Evolutionary conservation across 192 early-diverging fungal genomes (phyloP), one percentile per base, ranked within the genome.

Genomic region (Coemansia sp.): DNA sequence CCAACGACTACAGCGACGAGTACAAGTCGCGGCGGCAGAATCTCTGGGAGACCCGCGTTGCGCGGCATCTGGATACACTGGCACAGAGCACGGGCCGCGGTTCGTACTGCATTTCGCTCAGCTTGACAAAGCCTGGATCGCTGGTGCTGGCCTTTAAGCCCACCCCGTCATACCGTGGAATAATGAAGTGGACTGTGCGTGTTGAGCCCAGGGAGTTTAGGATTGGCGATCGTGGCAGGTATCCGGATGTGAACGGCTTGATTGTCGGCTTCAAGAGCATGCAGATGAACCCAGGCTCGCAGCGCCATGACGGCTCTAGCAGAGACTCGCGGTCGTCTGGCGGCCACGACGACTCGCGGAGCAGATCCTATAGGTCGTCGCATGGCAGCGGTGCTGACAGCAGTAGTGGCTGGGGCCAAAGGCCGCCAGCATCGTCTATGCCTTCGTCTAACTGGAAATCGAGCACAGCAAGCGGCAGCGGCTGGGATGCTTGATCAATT

Each of bases 71-170:
- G 74, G 86, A 82, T 40, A 74, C 74, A 0, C 59, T 63, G 71
- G 74, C 66, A 50, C 83, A 59, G 76, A 86, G 83, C 78, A 91
- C 65, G 61, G 86, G 81, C 46, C 85, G 84, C 20, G 90, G 93
- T 29, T 86, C 87, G 1, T 98, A 98, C 79, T 94, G 91, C 42
- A 88, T 96, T 45, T 88, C 89, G 42, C 69, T 89, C 40, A 84
- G 81, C 54, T 73, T 86, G 23, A 71, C 87, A 35, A 82, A 82
- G 57, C 87, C 95, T 22, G 92, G 91, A 3, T 86, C 87, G 35
- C 87, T 96, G 66, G 69, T 74, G 19, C 73, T 97, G 20, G 87
- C 90, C 9, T 98, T 91, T 70, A 90, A 93, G 67, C 83, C 89
- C 9, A 88, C 89, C 35, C 87, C 89, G 5, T 71, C 77, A n/a